Evolutionary conservation across 2,329 filamentous ascomycete species (phyloP), one percentile per base, ranked within the genome.

Genomic region (Penicillium sp.): DNA sequence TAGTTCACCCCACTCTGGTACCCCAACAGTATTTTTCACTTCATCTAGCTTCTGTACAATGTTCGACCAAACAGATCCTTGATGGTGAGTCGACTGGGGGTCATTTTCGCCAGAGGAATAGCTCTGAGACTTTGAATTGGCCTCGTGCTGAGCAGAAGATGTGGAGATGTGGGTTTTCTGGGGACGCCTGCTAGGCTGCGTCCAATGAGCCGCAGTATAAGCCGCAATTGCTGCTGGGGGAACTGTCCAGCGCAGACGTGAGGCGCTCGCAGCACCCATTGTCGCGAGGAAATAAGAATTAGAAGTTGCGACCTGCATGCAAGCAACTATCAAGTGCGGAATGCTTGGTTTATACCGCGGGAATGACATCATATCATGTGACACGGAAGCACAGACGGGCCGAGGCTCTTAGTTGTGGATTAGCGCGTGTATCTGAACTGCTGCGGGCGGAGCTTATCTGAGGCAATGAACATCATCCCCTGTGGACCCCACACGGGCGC

Each of bases 1-100:
- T 44, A 83, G 60, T 12, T 75, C 72, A 27, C 74, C 64, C 75
- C 77, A 79, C 26, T 78, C 72, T 41, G 74, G 64, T 1, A 70
- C 68, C 26, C 71, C 67, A 42, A 79, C 70, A 1, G 75, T 73
- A 27, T 76, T 69, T 54, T 72, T 73, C 18, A 74, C 69, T 43
- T 64, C 69, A 26, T 73, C 69, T 25, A 80, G 71, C 55, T 75
- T 77, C 3, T 71, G 64, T 14, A 85, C 82, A 49, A 90, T 80
- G 20, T 78, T 70, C 4, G 70, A 64, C 78, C 78, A 81, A 12
- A 78, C 68, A 18, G 74, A 75, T 6, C 66, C 67, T 42, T 70
- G 64, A 9, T 73, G 67, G 23, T 67, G 42, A 12, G n/a, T 6
- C 8, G 47, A 60, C 52, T 69, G 41, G 3, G 51, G 31, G 7